Base-by-base conservation (phyloP, 2,329 filamentous ascomycete genomes). In the Massarina eburnea region DNA sequence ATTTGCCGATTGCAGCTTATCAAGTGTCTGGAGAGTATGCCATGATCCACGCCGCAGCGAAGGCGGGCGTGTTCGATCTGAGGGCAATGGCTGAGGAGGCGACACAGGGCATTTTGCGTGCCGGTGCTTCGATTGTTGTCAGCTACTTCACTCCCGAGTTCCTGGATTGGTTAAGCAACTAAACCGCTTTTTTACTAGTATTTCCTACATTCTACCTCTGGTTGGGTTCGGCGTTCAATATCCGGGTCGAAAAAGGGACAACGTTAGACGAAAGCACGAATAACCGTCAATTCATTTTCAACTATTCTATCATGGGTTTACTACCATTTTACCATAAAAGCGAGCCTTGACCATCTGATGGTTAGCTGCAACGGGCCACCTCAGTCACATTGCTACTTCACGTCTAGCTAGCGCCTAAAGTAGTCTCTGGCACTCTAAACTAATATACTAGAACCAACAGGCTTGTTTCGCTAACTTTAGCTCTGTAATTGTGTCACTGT, bases 21-120 rank as follows among this genome's bases (percentile, higher is more conserved):
- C 94, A 99, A 71, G 94, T 99, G 48, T 94, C 88, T 62, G 94
- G 94, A 58, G 94, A 99, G 75, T 99, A 86, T 67, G 91, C 94
- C 54, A 97, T 97, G 94, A 94, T 99, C 41, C 90, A 96, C 65
- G 94, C 94, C 0, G 94, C 82, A 17, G 94, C 94, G 39, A 95
- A 96, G 71, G 92, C 94, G 1, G 94, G 94, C 4, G 94, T 99
- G 3, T 99, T 97, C 66, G 92, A 96, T 68, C 76, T 97, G 65
- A 94, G 92, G 76, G 78, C 85, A 3, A 96, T 96, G 89, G 94
- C 90, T 0, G 91, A 96, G 59, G 94, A 99, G 76, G 87, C 89
- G 48, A 95, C 90, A 0, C 89, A 97, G 71, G 90, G 91, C 19
- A 97, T 99, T 52, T 74, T 99, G 49, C 81, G 94, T 57, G 94